Evolutionary conservation across 768 basidiomycete genomes (phyloP), one percentile per base, ranked within the genome.

Genomic region (Pleurotus eryngii): DNA sequence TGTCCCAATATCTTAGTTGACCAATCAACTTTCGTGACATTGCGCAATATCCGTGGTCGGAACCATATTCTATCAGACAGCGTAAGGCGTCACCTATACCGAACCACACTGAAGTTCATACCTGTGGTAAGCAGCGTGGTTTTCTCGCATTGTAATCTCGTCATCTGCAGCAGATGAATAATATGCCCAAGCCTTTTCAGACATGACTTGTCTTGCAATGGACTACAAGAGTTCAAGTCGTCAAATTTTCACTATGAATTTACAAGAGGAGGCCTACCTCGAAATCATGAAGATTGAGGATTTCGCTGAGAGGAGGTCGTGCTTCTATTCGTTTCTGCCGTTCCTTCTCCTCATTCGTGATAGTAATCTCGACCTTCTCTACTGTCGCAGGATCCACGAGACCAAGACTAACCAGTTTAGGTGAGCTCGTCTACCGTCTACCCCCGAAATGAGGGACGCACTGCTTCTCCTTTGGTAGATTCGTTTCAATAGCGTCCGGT

Each of bases 111-210:
- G 38, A 42, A 1, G 11, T 17, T 58, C 59, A 50, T 58, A 88
- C 91, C 95, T 81, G 63, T 98, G 95, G 67, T 89, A 98, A 2
- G 95, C 95, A 51, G 86, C 80, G 60, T 92, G 92, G 64, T 97
- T 97, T 70, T 96, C 94, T 49, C 94, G 80, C 59, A 81, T 76
- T 27, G 93, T 95, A 46, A 95, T 92, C 71, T 97, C 94, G 63
- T 98, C 95, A 67, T 98, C 96, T 5, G 96, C 87, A 15, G 94
- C 95, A n/a, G 92, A 95, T 0, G 90, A 93, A 66, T 98, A 95
- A 69, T 95, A 95, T 4, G 95, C 95, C 95, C 95, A 98, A 0
- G 92, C 92, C 68, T 92, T 92, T 35, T 89, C 86, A 1, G 85
- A 74, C 77, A 98, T 86, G 9, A 91, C 87, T 63, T 77, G 76